A percentile compares a stretch with the other conserved stretches of the same genome.
phyloP scores from a whole-genome alignment of 805 yeast genomes.

The Komagataella populi region DNA sequence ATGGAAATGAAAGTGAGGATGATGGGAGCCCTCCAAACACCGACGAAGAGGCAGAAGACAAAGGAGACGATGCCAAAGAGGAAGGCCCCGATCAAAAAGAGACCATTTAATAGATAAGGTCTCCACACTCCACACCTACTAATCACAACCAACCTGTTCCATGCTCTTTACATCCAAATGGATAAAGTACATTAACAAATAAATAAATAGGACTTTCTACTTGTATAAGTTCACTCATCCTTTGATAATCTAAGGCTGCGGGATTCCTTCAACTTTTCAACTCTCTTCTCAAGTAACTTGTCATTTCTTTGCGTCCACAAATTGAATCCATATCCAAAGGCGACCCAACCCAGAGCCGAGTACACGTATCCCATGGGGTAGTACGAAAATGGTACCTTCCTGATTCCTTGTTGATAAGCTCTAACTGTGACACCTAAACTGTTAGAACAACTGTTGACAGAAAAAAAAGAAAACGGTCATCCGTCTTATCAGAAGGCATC shows the following conservation, averaged over 20 bases:
- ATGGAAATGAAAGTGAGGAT: constrained; percentile 16
- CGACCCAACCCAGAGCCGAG: constrained; percentile 31
- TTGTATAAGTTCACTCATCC: constrained; percentile 4
- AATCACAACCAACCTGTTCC: not conserved
- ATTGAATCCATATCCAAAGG: constrained; percentile 24
- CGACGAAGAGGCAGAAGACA: constrained; percentile 6
- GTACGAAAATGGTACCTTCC: constrained; percentile 22
- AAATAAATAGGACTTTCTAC: constrained; percentile 3
- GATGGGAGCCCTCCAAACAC: constrained; percentile 8
- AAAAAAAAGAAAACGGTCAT: not conserved
- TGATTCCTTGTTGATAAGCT: constrained; percentile 29
- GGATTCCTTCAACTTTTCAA: constrained; percentile 20
- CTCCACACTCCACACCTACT: not conserved
- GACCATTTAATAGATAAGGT: not conserved
- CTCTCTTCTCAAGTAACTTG: constrained; percentile 20
- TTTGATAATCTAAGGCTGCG: constrained; percentile 14
- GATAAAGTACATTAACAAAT: not conserved
- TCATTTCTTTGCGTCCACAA: constrained; percentile 24
- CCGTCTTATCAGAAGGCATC: not conserved
- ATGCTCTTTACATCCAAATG: not conserved
- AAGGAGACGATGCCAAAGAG: constrained; percentile 5
- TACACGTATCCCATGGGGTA: constrained; percentile 25
- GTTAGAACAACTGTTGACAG: not conserved
- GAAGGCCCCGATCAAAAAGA: not conserved
- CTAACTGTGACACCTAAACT: constrained; percentile 24